Evolutionary conservation across 2,329 filamentous ascomycete genomes (phyloP), one percentile per base, ranked within the genome.

Genomic region (Apiospora kogelbergensis): DNA sequence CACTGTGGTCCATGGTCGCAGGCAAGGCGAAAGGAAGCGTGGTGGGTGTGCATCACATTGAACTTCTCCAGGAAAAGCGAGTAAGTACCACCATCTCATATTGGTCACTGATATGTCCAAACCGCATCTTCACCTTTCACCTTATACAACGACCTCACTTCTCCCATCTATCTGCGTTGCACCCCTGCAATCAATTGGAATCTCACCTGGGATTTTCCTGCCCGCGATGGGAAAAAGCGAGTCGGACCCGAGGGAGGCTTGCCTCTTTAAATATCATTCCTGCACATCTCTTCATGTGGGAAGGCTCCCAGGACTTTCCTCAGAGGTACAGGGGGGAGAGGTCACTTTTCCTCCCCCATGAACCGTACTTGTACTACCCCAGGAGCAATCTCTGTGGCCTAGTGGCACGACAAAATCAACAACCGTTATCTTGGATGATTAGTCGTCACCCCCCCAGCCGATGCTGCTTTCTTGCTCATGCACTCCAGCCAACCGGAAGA

Each of bases 361-460:
- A 37, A 60, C 30, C 10, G 53, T 33, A n/a, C 53, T 37, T 60
- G 53, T 60, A 13, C 53, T 60, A 60, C 53, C 53, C 53, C 30
- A 60, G 30, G 30, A n/a, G 30, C 53, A 60, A 26, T 33, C 30
- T 60, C 30, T 60, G 53, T 60, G 20, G 30, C 53, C 53, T 60
- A 60, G 53, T 60, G 53, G 53, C 53, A 60, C 53, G 30, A 60
- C 10, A 57, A 60, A 60, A 20, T 37, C 53, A 60, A 37, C 53
- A 60, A 37, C 53, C 53, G 30, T 60, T 60, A 60, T 60, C 53
- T 60, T 60, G 30, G 53, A 60, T 60, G 53, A 60, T 60, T 60
- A 60, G 53, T 60, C 53, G 26, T 37, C 37, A 10, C 22, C 53
- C 53, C 53, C 17, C 53, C 17, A 37, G 53, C 53, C 30, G 53